These are phyloP conservation scores for Verticillium longisporum DNA, from an alignment of 2,329 filamentous ascomycete species.

Conservation along the genomic window DNA sequence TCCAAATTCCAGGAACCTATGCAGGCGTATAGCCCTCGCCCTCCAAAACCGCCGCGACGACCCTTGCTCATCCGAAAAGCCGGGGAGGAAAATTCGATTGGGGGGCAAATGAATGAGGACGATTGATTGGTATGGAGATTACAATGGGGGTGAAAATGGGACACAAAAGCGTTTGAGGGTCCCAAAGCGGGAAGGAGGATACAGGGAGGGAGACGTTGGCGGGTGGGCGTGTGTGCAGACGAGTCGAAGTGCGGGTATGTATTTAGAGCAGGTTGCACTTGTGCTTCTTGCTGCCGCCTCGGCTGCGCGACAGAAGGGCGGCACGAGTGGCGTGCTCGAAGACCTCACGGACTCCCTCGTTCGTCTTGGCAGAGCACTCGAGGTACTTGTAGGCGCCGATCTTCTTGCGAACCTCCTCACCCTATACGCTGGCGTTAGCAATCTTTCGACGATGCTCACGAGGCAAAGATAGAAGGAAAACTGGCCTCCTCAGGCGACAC, in stretches of 20 bases:
- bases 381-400: slow-evolving; percentile 94
- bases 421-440: slow-evolving; percentile 43
- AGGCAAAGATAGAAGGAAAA: slow-evolving; percentile 9
- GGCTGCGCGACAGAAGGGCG: slow-evolving; percentile 71
- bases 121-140: slow-evolving; percentile 4
- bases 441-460: background rate
- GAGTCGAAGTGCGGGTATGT: slow-evolving; percentile 10
- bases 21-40: slow-evolving; percentile 22
- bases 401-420: slow-evolving; percentile 94
- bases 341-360: slow-evolving; percentile 96
- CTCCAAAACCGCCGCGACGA: slow-evolving; percentile 20
- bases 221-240: slow-evolving; percentile 18
- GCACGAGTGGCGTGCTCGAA: slow-evolving; percentile 97
- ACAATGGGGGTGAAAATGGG: background rate
- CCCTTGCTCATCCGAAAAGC: slow-evolving; percentile 25
- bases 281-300: slow-evolving; percentile 54
- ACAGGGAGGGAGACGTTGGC: slow-evolving; percentile 20
- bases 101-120: background rate
- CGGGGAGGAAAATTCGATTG: slow-evolving; percentile 26
- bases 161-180: slow-evolving; percentile 4
- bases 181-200: slow-evolving; percentile 13
- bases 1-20: slow-evolving; percentile 33
- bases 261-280: slow-evolving; percentile 80
- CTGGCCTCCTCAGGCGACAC: slow-evolving; percentile 95
- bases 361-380: slow-evolving; percentile 99